These are phyloP conservation scores for Stenogyne calaminthoides DNA, from an alignment of 305 asterid genomes.

Conservation along the genomic window DNA sequence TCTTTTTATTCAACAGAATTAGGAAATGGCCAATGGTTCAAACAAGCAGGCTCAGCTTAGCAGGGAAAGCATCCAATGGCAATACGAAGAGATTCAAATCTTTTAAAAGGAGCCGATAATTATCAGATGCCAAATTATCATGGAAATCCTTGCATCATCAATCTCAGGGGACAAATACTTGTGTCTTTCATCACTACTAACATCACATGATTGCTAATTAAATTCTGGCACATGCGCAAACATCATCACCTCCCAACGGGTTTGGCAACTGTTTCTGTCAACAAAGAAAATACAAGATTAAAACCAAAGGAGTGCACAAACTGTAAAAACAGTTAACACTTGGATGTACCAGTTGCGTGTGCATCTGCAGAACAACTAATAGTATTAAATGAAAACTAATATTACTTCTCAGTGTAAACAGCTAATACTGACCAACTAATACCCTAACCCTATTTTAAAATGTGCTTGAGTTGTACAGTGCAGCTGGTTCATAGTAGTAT, in stretches of 20 bases:
- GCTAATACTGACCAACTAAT: no score
- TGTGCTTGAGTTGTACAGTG: no score
- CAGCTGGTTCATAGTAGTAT: no score
- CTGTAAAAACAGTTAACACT: background rate
- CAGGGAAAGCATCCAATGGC: conserved; percentile 31
- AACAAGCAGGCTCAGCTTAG: conserved; percentile 18
- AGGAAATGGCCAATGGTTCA: conserved; percentile 28
- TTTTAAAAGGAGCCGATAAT: conserved; percentile 28
- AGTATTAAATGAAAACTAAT: no score
- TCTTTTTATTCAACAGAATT: conserved; percentile 23
- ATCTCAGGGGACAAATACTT: conserved; percentile 28
- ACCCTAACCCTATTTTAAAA: no score
- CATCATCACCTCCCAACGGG: conserved; percentile 2
- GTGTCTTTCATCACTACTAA: conserved; percentile 29
- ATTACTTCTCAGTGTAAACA: no score
- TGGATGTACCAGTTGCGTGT: no score
- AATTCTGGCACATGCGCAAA: background rate
- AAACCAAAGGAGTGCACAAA: background rate
- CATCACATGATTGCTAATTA: conserved; percentile 25
- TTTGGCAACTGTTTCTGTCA: conserved; percentile 30
- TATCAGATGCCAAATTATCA: conserved; percentile 27
- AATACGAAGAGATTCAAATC: conserved; percentile 32
- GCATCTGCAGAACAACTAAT: no score
- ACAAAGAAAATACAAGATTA: conserved; percentile 12
- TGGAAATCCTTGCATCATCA: conserved; percentile 31